A percentile compares a stretch with the other conserved stretches of the same genome.
Conservation (phyloP, 148 eudicot species). For the Cornus controversa region DNA sequence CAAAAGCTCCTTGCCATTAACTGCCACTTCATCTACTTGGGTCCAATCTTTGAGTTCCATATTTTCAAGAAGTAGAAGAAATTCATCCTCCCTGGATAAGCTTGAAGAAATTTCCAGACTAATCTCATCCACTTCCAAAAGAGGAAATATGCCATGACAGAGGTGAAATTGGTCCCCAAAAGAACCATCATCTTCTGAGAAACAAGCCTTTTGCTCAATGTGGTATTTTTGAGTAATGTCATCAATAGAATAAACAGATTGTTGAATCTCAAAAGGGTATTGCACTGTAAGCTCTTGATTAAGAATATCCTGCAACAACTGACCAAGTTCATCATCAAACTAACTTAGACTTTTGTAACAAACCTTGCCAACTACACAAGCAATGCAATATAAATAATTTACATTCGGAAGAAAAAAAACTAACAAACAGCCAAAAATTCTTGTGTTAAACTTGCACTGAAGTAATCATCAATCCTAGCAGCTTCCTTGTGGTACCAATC, state of each 20-base stretch:
- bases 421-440: neutral
- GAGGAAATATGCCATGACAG: slow-evolving; percentile 41
- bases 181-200: slow-evolving; percentile 41
- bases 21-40: slow-evolving; percentile 29
- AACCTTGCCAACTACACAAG: neutral
- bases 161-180: slow-evolving; percentile 26
- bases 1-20: slow-evolving; percentile 42
- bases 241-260: slow-evolving; percentile 48
- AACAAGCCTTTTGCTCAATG: slow-evolving; percentile 32
- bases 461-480: neutral
- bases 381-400: neutral
- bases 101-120: slow-evolving; percentile 37
- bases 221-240: slow-evolving; percentile 33
- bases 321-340: neutral
- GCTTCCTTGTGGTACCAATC: neutral
- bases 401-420: neutral
- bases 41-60: slow-evolving; percentile 35
- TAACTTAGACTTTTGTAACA: neutral
- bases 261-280: slow-evolving; percentile 40
- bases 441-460: neutral
- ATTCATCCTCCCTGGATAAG: slow-evolving; percentile 35
- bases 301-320: slow-evolving; percentile 51
- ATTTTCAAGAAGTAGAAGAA: slow-evolving; percentile 36
- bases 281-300: slow-evolving; percentile 29
- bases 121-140: slow-evolving; percentile 71